Percentiles rank a stretch among this genome's conserved stretches.
Conservation (phyloP, 2,329 filamentous ascomycete genomes). For the Ilyonectria destructans region DNA sequence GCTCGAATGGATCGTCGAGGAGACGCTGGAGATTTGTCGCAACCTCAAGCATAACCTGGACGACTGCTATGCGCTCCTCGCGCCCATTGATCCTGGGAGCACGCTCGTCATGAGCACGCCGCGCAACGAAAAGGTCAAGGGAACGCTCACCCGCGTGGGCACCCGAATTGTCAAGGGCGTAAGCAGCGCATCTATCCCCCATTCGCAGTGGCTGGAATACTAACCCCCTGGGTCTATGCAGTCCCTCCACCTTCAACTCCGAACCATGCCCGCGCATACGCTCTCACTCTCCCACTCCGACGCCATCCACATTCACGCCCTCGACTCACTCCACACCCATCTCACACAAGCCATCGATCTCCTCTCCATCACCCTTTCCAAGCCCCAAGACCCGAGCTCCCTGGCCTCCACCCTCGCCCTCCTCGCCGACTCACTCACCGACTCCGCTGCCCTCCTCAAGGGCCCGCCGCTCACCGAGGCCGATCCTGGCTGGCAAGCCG, state of each 20-base stretch:
- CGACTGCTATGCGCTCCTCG: conserved; percentile 90
- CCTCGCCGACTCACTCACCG: conserved; percentile 68
- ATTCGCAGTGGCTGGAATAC: neutral
- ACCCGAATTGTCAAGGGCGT: conserved; percentile 94
- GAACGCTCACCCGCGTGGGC: conserved; percentile 90
- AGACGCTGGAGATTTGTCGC: conserved; percentile 65
- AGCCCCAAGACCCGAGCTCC: conserved; percentile 71
- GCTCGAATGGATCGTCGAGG: conserved; percentile 69
- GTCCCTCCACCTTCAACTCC: conserved; percentile 84
- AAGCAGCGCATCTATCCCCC: conserved; percentile 55
- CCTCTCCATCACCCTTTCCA: conserved; percentile 81
- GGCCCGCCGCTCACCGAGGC: conserved; percentile 63
- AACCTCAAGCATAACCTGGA: conserved; percentile 79
- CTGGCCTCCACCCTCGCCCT: conserved; percentile 71
- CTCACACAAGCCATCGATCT: conserved; percentile 89
- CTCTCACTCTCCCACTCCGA: conserved; percentile 65
- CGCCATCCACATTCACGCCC: conserved; percentile 76
- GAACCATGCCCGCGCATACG: conserved; percentile 73
- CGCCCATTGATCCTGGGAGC: conserved; percentile 86
- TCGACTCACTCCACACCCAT: conserved; percentile 81
- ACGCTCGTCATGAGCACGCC: conserved; percentile 92
- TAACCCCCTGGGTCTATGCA: conserved; percentile 51
- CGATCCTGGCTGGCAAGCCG: conserved; percentile 62
- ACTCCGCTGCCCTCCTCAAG: conserved; percentile 69
- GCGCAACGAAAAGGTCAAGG: conserved; percentile 92